These are phyloP conservation scores for Arthrobotrys iridis DNA, from an alignment of 2,329 filamentous ascomycete genomes.

Conservation along the genomic window DNA sequence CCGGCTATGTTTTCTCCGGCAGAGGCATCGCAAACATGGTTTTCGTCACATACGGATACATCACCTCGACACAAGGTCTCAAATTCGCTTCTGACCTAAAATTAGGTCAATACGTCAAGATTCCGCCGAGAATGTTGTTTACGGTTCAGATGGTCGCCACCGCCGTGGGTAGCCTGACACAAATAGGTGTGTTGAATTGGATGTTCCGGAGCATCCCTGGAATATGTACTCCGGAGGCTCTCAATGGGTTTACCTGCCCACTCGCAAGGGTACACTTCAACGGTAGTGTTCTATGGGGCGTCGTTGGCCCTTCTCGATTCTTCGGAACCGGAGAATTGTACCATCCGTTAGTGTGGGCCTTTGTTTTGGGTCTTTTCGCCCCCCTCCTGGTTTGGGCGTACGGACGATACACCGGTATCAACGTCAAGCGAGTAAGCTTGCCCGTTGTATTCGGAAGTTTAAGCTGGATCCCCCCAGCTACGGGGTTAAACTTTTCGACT, in stretches of 20 bases:
- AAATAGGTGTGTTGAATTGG: conserved; percentile 88
- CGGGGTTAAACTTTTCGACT: conserved; percentile 85
- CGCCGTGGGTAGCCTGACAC: conserved; percentile 78
- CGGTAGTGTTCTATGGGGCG: conserved; percentile 87
- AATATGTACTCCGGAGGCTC: conserved; percentile 80
- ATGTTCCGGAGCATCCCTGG: conserved; percentile 81
- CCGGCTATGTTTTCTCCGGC: conserved; percentile 82
- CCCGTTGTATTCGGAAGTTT: conserved; percentile 85
- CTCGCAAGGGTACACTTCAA: conserved; percentile 90
- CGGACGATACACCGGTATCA: conserved; percentile 69
- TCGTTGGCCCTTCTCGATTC: conserved; percentile 83
- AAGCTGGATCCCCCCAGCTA: conserved; percentile 86
- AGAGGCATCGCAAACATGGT: conserved; percentile 92
- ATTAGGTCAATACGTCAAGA: conserved; percentile 88
- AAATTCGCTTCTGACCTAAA: conserved; percentile 90
- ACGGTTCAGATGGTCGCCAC: conserved; percentile 80
- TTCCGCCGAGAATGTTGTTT: conserved; percentile 81
- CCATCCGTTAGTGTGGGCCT: conserved; percentile 80
- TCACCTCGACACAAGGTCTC: conserved; percentile 86
- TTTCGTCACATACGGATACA: conserved; percentile 90
- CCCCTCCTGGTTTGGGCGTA: conserved; percentile 80
- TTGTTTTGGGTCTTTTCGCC: conserved; percentile 77
- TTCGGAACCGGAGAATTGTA: conserved; percentile 81
- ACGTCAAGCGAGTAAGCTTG: conserved; percentile 79
- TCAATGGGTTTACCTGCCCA: conserved; percentile 88